Evolutionary conservation across 305 asterid genomes (phyloP).

Genomic region (Fraxinus latifolia): DNA sequence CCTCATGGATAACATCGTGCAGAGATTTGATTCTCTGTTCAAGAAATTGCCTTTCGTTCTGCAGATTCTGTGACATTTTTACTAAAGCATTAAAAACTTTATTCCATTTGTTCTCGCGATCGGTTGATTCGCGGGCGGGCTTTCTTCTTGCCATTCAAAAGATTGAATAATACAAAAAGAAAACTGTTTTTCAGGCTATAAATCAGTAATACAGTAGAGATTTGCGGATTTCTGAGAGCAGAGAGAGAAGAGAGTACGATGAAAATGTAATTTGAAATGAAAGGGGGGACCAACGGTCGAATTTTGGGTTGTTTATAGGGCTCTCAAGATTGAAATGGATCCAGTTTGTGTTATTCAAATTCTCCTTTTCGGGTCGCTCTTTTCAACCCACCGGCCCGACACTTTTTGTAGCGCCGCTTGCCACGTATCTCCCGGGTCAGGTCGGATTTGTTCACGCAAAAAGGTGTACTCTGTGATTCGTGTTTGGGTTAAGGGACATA

Average conservation of each 20-base stretch:
- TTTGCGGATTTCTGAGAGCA: conserved; percentile 16
- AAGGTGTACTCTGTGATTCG: too few relatives aligned
- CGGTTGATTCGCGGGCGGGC: conserved; percentile 27
- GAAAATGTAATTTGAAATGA: background rate
- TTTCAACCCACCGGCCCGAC: too few relatives aligned
- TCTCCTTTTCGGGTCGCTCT: too few relatives aligned
- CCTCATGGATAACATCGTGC: conserved; percentile 51
- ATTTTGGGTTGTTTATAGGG: too few relatives aligned
- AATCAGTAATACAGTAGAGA: background rate
- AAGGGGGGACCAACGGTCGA: background rate
- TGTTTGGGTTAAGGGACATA: too few relatives aligned
- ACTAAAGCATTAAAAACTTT: conserved; percentile 47
- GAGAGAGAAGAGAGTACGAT: background rate
- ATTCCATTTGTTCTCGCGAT: conserved; percentile 52
- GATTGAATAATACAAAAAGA: background rate
- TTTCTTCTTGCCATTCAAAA: conserved; percentile 47
- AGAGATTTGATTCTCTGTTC: conserved; percentile 39
- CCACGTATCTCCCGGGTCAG: too few relatives aligned
- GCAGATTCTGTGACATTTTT: conserved; percentile 41
- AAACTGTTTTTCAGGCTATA: background rate
- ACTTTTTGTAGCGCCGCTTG: too few relatives aligned
- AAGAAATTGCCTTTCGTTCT: conserved; percentile 51
- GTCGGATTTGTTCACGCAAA: too few relatives aligned
- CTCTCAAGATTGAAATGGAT: too few relatives aligned
- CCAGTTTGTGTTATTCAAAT: too few relatives aligned